A percentile compares a stretch with the other conserved stretches of the same genome.
Conservation (phyloP, 805 yeast genomes). For the Saccharomyces paradoxus region DNA sequence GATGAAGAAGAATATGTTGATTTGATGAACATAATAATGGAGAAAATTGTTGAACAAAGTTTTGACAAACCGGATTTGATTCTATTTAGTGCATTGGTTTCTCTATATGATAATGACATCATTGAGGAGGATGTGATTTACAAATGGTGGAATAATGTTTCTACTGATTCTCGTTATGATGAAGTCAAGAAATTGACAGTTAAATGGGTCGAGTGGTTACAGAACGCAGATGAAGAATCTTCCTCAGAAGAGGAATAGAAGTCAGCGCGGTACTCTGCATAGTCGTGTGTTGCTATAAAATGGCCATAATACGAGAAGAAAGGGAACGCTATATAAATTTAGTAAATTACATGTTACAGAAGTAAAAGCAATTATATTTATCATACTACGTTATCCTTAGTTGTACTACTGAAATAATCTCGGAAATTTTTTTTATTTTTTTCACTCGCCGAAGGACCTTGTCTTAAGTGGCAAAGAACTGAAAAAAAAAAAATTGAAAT, state of each 20-base stretch:
- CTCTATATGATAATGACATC: slow-evolving; percentile 74
- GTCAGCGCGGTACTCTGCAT: neutral
- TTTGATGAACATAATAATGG: slow-evolving; percentile 44
- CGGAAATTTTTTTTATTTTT: neutral
- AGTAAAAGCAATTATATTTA: neutral
- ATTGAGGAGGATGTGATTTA: slow-evolving; percentile 73
- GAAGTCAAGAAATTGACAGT: slow-evolving; percentile 49
- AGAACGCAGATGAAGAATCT: slow-evolving; percentile 63
- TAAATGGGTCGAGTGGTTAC: slow-evolving; percentile 82
- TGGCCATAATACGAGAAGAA: neutral
- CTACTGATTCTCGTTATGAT: slow-evolving; percentile 36
- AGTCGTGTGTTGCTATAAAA: neutral
- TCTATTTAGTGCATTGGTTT: slow-evolving; percentile 37
- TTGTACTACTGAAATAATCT: neutral
- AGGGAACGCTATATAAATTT: neutral
- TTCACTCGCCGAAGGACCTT: neutral
- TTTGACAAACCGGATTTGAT: slow-evolving; percentile 31
- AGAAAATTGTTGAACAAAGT: slow-evolving; percentile 15
- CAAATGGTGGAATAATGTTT: slow-evolving; percentile 64
- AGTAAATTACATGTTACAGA: neutral
- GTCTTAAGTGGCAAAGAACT: neutral
- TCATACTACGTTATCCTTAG: neutral
- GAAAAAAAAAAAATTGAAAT: neutral
- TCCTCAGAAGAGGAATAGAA: slow-evolving; percentile 42
- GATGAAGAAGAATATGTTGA: slow-evolving; percentile 72